These are phyloP conservation scores for Botrytis fragariae DNA, from an alignment of 2,329 filamentous ascomycete species.

Conservation along the genomic window DNA sequence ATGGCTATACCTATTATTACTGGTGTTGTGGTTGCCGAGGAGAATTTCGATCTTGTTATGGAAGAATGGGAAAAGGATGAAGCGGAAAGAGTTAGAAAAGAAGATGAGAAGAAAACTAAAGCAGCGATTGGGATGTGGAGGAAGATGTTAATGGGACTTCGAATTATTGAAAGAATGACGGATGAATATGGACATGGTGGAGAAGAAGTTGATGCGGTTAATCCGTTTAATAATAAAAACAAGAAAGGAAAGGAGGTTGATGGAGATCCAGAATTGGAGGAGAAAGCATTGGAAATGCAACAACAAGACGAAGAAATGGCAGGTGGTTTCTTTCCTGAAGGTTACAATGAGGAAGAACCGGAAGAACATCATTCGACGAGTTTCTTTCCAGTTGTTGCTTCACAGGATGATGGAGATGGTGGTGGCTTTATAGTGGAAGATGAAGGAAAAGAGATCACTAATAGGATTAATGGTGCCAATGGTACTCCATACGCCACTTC, in stretches of 20 bases:
- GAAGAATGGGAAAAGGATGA: constrained; percentile 79
- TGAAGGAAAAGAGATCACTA: constrained; percentile 20
- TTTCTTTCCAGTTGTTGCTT: constrained; percentile 37
- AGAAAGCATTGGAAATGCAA: constrained; percentile 33
- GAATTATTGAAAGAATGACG: constrained; percentile 74
- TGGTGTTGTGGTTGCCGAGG: constrained; percentile 82
- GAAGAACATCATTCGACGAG: constrained; percentile 24
- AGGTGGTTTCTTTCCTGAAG: constrained; percentile 61
- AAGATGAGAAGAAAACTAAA: constrained; percentile 79
- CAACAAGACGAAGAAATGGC: constrained; percentile 51
- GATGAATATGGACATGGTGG: constrained; percentile 68
- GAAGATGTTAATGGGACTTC: constrained; percentile 80
- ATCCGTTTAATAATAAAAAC: constrained; percentile 49
- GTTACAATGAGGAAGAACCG: constrained; percentile 49
- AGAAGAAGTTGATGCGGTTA: constrained; percentile 53
- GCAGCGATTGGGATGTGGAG: constrained; percentile 75
- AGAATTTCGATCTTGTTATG: constrained; percentile 71
- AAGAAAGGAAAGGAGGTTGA: constrained; percentile 31
- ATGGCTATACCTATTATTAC: constrained; percentile 91
- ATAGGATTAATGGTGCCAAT: constrained; percentile 29
- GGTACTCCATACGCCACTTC: background rate
- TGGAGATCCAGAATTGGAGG: constrained; percentile 31
- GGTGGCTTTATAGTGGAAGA: constrained; percentile 36
- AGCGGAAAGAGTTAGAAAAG: constrained; percentile 70
- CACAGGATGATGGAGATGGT: constrained; percentile 31